Evolutionary conservation across 164 flowering plant genomes (phyloP), one percentile per base, ranked within the genome.

Genomic region (Stephania cephalantha): DNA sequence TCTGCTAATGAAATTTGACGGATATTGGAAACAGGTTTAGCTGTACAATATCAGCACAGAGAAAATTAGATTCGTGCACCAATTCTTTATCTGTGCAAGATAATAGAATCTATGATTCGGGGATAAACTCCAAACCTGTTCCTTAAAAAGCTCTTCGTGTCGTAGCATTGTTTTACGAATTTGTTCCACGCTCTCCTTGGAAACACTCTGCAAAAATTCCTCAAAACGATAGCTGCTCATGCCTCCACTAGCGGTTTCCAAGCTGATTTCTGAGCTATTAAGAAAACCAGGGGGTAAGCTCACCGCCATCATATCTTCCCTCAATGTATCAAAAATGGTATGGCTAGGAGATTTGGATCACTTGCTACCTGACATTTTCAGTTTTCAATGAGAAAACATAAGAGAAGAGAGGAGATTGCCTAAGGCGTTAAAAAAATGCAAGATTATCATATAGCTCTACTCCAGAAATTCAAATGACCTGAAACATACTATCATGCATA

Each of bases 101-200:
- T 44, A 72, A 50, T 45, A 44, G 20, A 69, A n/a, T 65, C 52
- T 10, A 52, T 58, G n/a, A n/a, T n/a, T n/a, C n/a, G n/a, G n/a
- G n/a, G n/a, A n/a, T n/a, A n/a, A n/a, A 58, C 17, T 44, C 35
- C 77, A 66, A 74, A 80, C 82, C 79, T 77, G 82, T 74, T 80
- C 79, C 64, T 68, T 80, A 63, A 77, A 80, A 42, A 80, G 74
- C 5, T 70, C 77, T 44, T 80, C 82, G 55, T 77, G 79, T 67
- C 46, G 75, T 69, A 80, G 74, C 77, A 74, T 80, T 46, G 76
- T 80, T 18, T 71, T 74, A 46, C 79, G 76, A 44, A 80, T 80
- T 48, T 77, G 77, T 66, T 77, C 75, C 79, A 77, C 77, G 5
- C 73, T 52, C 73, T 73, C 75, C 72, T 31, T 68, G 44, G 79